Percentiles rank a stretch among this genome's conserved stretches.
phyloP scores from a whole-genome alignment of 2,329 filamentous ascomycete genomes.

The Sarocladium oryzae region DNA sequence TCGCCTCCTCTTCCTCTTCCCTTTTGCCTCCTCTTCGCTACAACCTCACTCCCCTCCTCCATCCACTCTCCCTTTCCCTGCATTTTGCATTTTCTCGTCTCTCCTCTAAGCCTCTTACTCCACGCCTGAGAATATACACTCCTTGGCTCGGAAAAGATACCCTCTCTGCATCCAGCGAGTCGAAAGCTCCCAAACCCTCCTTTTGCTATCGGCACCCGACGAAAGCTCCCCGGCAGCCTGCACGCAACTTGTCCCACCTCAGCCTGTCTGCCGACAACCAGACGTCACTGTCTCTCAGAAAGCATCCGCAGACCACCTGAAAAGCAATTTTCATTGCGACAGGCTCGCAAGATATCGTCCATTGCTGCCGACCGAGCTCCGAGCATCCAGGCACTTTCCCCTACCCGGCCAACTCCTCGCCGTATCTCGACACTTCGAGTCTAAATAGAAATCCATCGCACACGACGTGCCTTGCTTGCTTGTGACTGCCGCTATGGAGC shows the following conservation, averaged over 20 bases:
- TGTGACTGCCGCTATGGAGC: slow-evolving; percentile 52
- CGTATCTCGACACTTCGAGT: slow-evolving; percentile 17
- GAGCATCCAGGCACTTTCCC: slow-evolving; percentile 9
- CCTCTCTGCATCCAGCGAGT: neutral
- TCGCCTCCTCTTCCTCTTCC: slow-evolving; percentile 4
- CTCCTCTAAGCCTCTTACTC: slow-evolving; percentile 9
- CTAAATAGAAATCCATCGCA: slow-evolving; percentile 18
- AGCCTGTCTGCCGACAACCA: neutral
- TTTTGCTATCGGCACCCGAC: slow-evolving; percentile 5
- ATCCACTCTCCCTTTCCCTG: slow-evolving; percentile 5
- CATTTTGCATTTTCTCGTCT: slow-evolving; percentile 20
- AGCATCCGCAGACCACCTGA: neutral
- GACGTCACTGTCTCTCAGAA: slow-evolving; percentile 2
- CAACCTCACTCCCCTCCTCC: slow-evolving; percentile 18
- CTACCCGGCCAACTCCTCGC: slow-evolving; percentile 10
- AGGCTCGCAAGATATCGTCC: slow-evolving; percentile 6
- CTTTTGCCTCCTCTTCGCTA: slow-evolving; percentile 17
- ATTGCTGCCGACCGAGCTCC: slow-evolving; percentile 5
- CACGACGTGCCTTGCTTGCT: slow-evolving; percentile 42
- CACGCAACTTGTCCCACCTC: slow-evolving; percentile 4
- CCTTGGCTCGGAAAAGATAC: slow-evolving; percentile 9
- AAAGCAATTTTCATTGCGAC: slow-evolving; percentile 9
- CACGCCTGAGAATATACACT: slow-evolving; percentile 8
- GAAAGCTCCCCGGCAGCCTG: slow-evolving; percentile 2
- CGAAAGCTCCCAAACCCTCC: slow-evolving; percentile 5